Conservation (phyloP, 192 early-diverging fungal species). For the Coemansia sp. region DNA sequence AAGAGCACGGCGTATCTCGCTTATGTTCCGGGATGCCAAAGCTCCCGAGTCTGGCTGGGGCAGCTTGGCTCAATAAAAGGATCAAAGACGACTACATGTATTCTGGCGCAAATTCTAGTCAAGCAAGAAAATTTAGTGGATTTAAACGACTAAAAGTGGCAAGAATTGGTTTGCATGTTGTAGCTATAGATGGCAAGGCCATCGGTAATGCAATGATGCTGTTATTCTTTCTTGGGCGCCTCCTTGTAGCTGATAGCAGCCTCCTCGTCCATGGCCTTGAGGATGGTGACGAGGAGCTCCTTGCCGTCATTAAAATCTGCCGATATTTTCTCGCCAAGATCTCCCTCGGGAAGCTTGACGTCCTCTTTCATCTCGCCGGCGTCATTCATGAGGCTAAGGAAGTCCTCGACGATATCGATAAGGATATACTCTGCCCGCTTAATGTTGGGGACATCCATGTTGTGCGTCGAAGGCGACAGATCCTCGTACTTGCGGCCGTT, state of each 20-base stretch:
- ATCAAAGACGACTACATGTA: not conserved
- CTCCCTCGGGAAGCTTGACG: slow-evolving; percentile 88
- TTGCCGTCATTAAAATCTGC: slow-evolving; percentile 75
- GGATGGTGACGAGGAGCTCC: slow-evolving; percentile 86
- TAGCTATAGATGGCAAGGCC: not conserved
- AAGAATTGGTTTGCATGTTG: not conserved
- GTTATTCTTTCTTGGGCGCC: slow-evolving; percentile 11
- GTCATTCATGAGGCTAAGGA: slow-evolving; percentile 66
- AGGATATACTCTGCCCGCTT: slow-evolving; percentile 83
- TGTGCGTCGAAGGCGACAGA: slow-evolving; percentile 99
- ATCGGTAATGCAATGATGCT: no score
- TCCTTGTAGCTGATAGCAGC: slow-evolving; percentile 78
- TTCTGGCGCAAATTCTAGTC: not conserved
- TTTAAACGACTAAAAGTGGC: not conserved
- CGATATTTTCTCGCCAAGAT: slow-evolving; percentile 75
- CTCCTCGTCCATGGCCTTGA: slow-evolving; percentile 94
- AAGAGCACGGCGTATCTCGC: slow-evolving; percentile 68
- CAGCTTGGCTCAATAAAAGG: slow-evolving; percentile 20
- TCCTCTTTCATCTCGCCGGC: slow-evolving; percentile 93
- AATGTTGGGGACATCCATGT: slow-evolving; percentile 99
- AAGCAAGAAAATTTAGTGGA: not conserved
- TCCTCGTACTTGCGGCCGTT: slow-evolving; percentile 99
- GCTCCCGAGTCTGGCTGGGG: slow-evolving; percentile 42
- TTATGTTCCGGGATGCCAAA: slow-evolving; percentile 71
- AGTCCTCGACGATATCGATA: slow-evolving; percentile 86